Conservation (phyloP, 2,329 filamentous ascomycete genomes). For the Pseudocercospora eumusae region DNA sequence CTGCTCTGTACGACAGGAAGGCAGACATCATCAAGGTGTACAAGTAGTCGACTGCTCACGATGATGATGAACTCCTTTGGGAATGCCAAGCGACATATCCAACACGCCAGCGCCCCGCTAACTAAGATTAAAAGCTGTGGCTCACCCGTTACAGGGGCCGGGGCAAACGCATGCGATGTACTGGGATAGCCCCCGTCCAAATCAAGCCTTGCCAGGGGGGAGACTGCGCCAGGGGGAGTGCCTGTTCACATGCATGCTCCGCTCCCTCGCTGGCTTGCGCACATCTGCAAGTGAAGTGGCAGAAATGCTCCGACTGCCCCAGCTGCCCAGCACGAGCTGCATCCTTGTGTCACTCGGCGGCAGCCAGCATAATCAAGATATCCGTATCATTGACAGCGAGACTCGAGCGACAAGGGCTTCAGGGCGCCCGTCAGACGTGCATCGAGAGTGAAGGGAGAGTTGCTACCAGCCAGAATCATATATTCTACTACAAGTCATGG, state of each 20-base stretch:
- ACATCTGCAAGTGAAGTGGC: slow-evolving; percentile 18
- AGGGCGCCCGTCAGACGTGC: slow-evolving; percentile 32
- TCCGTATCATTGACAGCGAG: slow-evolving; percentile 28
- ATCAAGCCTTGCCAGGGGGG: slow-evolving; percentile 1
- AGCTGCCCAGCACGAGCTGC: slow-evolving; percentile 17
- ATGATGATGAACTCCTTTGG: not conserved
- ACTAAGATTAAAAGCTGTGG: slow-evolving; percentile 2
- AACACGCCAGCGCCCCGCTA: not conserved
- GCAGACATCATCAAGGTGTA: no score
- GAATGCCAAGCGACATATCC: not conserved
- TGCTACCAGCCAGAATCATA: no score
- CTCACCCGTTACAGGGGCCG: not conserved
- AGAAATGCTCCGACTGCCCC: slow-evolving; percentile 23
- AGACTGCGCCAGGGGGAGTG: not conserved
- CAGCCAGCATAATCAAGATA: slow-evolving; percentile 31
- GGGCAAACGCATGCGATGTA: slow-evolving; percentile 9
- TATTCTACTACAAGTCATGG: no score
- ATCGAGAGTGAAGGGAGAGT: slow-evolving; percentile 23
- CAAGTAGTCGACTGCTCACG: not conserved
- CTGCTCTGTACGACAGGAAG: not conserved
- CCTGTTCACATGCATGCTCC: no score
- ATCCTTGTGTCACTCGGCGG: slow-evolving; percentile 17
- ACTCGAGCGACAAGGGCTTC: not conserved
- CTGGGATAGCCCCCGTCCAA: not conserved
- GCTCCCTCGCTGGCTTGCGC: slow-evolving; percentile 9